phyloP scores from a whole-genome alignment of 1,284 basidiomycete species.

The Cutaneotrichosporon cavernicola region DNA sequence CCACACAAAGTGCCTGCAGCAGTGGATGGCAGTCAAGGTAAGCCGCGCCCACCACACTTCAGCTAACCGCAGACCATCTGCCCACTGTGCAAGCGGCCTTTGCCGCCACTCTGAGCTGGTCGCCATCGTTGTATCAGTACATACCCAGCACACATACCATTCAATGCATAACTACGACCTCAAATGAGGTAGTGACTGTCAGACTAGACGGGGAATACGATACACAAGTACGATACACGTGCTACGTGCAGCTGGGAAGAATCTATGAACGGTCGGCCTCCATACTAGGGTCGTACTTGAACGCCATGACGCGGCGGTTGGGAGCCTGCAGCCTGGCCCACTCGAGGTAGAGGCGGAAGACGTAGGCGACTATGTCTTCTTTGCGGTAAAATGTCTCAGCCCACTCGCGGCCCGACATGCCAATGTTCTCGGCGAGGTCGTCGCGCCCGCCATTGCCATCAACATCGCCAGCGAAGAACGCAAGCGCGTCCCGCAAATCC shows the following conservation, averaged over 20 bases:
- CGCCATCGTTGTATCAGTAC: constrained; percentile 1
- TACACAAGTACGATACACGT: not conserved
- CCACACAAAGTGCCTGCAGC: constrained; percentile 75
- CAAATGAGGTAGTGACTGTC: not conserved
- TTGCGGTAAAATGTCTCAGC: constrained; percentile 46
- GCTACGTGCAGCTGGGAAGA: not conserved
- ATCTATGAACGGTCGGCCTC: constrained; percentile 20
- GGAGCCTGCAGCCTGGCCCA: constrained; percentile 43
- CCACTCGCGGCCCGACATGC: constrained; percentile 49
- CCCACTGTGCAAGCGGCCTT: constrained; percentile 75
- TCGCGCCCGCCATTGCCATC: constrained; percentile 41
- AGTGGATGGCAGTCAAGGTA: constrained; percentile 89
- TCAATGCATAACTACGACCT: constrained; percentile 1
- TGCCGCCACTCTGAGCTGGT: constrained; percentile 65
- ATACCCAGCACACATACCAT: constrained; percentile 10
- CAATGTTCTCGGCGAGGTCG: constrained; percentile 51
- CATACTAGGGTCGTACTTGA: constrained; percentile 37
- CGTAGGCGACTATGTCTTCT: constrained; percentile 50
- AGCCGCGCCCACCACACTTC: constrained; percentile 18
- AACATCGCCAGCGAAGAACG: constrained; percentile 44
- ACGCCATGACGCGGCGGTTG: constrained; percentile 30
- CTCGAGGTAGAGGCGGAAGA: constrained; percentile 49
- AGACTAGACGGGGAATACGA: not conserved
- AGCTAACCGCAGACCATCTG: constrained; percentile 67
- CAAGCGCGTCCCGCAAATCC: constrained; percentile 51